A percentile compares a stretch with the other conserved stretches of the same genome.
Evolutionary conservation across 495 filamentous ascomycete species (phyloP).

Genomic region (Acidiella bohemica): DNA sequence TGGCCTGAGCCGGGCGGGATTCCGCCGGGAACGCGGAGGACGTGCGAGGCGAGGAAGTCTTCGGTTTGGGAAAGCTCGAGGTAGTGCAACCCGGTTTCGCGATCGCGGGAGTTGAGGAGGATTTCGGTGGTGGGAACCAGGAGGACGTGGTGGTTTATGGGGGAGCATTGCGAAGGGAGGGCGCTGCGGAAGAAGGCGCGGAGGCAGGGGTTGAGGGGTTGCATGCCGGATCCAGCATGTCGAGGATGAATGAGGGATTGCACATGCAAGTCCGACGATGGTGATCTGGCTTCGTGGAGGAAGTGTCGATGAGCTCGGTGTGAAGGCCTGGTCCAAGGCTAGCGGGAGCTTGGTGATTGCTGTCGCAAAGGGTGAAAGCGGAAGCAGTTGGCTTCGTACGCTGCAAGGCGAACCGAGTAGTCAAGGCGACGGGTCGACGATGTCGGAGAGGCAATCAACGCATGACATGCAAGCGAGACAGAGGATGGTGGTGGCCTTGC

Average conservation of each 20-base stretch:
- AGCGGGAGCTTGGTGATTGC: no score
- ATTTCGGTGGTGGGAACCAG: constrained; percentile 89
- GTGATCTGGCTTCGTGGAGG: background rate
- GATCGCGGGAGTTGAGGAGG: constrained; percentile 75
- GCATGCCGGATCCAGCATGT: background rate
- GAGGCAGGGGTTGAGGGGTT: constrained; percentile 91
- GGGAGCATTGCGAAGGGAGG: constrained; percentile 83
- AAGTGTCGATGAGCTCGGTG: background rate
- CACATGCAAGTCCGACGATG: background rate
- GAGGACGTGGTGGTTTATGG: constrained; percentile 82
- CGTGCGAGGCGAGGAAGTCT: constrained; percentile 94
- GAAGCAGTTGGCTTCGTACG: no score
- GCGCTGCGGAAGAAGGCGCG: constrained; percentile 96
- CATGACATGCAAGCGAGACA: no score
- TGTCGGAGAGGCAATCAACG: no score
- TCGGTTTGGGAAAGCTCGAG: constrained; percentile 73
- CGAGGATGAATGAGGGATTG: background rate
- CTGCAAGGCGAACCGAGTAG: no score
- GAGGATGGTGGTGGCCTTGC: no score
- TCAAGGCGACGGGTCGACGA: no score
- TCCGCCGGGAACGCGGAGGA: constrained; percentile 64
- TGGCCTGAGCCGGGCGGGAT: constrained; percentile 45
- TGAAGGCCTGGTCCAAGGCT: no score
- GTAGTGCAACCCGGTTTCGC: constrained; percentile 65
- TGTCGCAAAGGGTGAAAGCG: no score